Base-by-base conservation (phyloP, 129 eudicot genomes). In the Chrysanthemum seticuspe region DNA sequence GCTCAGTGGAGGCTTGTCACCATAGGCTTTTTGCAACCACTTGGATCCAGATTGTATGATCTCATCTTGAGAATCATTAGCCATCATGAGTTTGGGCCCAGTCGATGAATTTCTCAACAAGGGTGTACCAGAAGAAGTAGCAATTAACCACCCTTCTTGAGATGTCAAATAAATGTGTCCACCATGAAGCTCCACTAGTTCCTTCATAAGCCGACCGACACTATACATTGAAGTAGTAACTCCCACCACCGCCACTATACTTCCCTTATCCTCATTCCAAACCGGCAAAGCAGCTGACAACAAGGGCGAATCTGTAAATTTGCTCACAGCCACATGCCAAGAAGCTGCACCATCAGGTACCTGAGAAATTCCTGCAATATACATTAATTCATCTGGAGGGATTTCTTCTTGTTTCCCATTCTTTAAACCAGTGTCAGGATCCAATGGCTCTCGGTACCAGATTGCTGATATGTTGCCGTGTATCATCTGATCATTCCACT, bases 261-360 rank as follows among this genome's bases (percentile, higher is more conserved):
- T 83, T 65, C 79, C 82, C 40, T 79, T 74, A 56, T 89, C 70
- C 14, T 91, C 72, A 14, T 90, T 93, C 87, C 88, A 82, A 4
- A 94, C 98, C 0, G 98, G 98, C 78, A 90, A 75, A 47, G 97
- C 98, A 61, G 97, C 98, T 3, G 98, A 90, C 67, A 94, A 89
- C 80, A 94, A 71, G 2, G 97, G 97, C 3, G 98, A 94, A 47
- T 79, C 81, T 3, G 91, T 78, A 29, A 80, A 86, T 74, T 90
- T 94, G 82, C 98, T 94, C 49, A 94, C 97, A 6, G 98, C 85
- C 6, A 94, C 87, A 55, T 94, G 98, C 98, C 98, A 94, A 10
- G 97, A 78, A 16, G 98, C 96, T 18, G 95, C 89, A 34, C 98
- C 98, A 76, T 94, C 97, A 14, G 98, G 98, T 16, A 94, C 93